Base-by-base conservation (phyloP, 139 green algal genomes). In the Diplosphaera chodatii region DNA sequence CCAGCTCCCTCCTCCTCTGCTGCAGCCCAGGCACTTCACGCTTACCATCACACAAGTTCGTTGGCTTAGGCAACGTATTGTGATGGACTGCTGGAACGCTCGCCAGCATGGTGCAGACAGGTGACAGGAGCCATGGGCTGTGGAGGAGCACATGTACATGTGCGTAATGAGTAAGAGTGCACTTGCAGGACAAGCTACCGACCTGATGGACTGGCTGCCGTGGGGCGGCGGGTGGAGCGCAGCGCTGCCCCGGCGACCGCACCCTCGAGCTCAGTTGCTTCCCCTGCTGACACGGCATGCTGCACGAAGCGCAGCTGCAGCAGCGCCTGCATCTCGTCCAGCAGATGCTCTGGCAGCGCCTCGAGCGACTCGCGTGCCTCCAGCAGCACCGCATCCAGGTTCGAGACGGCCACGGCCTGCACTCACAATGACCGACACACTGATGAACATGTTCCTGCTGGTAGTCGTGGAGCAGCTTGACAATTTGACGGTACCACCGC, bases 351-450 rank as follows among this genome's bases (percentile, higher is more conserved):
- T 0, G 81, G 68, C 66, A 92, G 74, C 22, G 40, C 40, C 37
- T 84, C 77, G 40, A 91, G 71, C 0, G 59, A 65, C 1, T 64
- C 74, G 0, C 74, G 75, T 1, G 81, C 81, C 71, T 93, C 90
- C 40, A 84, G 25, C 62, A 94, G 62, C 29, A 92, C 84, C 0
- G 71, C 67, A 64, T 93, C 91, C 63, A 96, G 69, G 77, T 96
- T 97, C 31, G 72, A 72, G 0, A 93, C 40, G 0, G 80, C 78
- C 31, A 93, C 77, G 0, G 37, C 37, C 67, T 74, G 73, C 71
- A 28, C 8, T 8, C 22, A 68, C 6, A 5, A 28, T 13, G n/a
- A 48, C 8, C n/a, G n/a, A n/a, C n/a, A 48, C 13, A 29, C 10
- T 10, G 15, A 30, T 29, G 25, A 16, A 28, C 10, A 29, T 10